Percentiles rank a stretch among this genome's conserved stretches.
Evolutionary conservation across 495 filamentous ascomycete species (phyloP).

Genomic region (Podospora conica): DNA sequence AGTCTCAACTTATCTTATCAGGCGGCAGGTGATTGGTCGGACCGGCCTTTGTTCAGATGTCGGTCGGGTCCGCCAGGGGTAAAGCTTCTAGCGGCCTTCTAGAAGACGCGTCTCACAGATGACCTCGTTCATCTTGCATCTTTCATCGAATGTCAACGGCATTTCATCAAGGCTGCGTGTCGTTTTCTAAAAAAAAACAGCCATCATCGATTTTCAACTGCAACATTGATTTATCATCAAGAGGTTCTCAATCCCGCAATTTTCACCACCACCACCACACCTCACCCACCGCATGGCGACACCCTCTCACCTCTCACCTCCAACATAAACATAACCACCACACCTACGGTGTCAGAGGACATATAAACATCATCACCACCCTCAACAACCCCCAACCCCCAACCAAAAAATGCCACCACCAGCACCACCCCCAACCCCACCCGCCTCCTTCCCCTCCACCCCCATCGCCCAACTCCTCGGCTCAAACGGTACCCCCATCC

Average conservation of each 20-base stretch:
- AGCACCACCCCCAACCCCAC: neutral
- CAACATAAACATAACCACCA: no score
- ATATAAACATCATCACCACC: no score
- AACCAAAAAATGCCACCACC: neutral
- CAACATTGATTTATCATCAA: no score
- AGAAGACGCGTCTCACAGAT: neutral
- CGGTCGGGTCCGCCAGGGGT: neutral
- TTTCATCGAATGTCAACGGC: neutral
- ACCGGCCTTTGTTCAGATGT: neutral
- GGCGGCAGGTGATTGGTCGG: neutral
- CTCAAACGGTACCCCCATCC: constrained; percentile 28
- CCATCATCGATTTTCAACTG: no score
- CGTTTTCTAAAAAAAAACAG: neutral
- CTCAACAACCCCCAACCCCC: neutral
- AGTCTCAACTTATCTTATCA: neutral
- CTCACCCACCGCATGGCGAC: neutral
- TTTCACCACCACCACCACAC: neutral
- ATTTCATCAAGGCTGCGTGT: neutral
- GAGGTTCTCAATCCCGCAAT: neutral
- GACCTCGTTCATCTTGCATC: neutral
- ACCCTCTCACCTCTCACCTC: neutral
- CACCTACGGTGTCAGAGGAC: neutral
- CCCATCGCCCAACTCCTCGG: constrained; percentile 40
- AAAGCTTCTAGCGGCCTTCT: constrained; percentile 8
- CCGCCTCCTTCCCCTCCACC: constrained; percentile 29